Evolutionary conservation across 1,284 basidiomycete genomes (phyloP).

Genomic region (Sphagnurus paluster): DNA sequence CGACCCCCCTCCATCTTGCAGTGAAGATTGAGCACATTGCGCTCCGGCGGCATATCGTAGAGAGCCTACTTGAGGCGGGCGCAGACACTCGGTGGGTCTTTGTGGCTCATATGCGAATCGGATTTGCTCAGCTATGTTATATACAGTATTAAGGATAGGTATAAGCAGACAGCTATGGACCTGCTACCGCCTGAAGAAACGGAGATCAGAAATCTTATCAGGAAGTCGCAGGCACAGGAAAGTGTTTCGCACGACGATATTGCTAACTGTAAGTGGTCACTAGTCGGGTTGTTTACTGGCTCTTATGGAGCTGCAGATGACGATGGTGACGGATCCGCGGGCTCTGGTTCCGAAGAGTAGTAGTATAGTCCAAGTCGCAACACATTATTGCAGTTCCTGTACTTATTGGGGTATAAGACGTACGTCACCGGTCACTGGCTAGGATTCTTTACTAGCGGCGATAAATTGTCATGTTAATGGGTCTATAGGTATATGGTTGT

Average conservation of each 20-base stretch:
- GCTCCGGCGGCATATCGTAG: conserved; percentile 53
- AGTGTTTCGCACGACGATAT: conserved; percentile 42
- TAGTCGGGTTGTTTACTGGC: not conserved
- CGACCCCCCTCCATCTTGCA: conserved; percentile 86
- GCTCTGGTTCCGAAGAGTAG: conserved; percentile 36
- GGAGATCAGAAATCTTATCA: conserved; percentile 46
- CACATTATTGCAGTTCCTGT: not conserved
- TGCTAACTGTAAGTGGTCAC: conserved; percentile 36
- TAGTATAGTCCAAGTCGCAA: conserved; percentile 10
- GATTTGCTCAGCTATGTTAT: not conserved
- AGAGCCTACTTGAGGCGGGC: conserved; percentile 74
- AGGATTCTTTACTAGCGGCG: no score
- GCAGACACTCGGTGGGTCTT: conserved; percentile 73
- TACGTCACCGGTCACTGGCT: no score
- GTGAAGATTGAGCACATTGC: conserved; percentile 63
- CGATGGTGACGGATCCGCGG: conserved; percentile 35
- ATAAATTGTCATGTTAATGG: no score
- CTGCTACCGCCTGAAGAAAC: conserved; percentile 53
- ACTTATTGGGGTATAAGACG: no score
- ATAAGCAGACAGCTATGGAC: conserved; percentile 60
- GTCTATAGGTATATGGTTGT: no score
- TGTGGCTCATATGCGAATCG: no score
- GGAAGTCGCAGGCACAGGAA: conserved; percentile 48
- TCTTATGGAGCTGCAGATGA: conserved; percentile 23
- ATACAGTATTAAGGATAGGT: conserved; percentile 73